These are phyloP conservation scores for Diaporthe australafricana DNA, from an alignment of 2,329 filamentous ascomycete species.

Conservation along the genomic window DNA sequence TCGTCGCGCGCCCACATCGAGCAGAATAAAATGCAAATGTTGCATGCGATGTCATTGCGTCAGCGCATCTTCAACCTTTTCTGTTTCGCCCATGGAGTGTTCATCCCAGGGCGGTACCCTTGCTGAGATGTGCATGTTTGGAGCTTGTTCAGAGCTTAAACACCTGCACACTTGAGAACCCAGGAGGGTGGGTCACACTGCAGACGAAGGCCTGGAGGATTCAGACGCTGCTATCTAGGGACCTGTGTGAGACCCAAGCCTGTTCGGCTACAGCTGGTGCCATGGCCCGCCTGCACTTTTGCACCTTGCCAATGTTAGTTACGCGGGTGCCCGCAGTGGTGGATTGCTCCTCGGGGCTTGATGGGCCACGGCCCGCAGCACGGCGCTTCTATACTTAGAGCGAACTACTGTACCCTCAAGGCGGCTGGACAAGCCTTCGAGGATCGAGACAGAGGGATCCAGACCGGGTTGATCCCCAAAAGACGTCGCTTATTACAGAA, in stretches of 20 bases:
- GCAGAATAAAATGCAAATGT: not conserved
- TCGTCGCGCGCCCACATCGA: not conserved
- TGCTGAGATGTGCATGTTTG: constrained; percentile 4
- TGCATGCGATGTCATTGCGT: not conserved
- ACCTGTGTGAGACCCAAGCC: not conserved
- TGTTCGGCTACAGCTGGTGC: not conserved
- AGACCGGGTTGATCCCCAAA: not conserved
- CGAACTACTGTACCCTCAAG: not conserved
- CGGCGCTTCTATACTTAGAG: constrained; percentile 29
- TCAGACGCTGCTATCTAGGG: not conserved
- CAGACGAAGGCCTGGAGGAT: not conserved
- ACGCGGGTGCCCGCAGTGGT: not conserved
- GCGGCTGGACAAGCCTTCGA: constrained; percentile 17
- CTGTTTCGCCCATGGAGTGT: not conserved
- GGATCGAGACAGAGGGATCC: constrained; percentile 1
- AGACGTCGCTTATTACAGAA: not conserved
- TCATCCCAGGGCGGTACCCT: constrained; percentile 8
- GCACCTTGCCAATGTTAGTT: not conserved
- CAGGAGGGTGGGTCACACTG: not conserved
- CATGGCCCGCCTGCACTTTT: too few species aligned
- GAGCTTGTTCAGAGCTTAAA: constrained; percentile 1
- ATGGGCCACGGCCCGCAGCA: constrained; percentile 14
- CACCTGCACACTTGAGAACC: not conserved
- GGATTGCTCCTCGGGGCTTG: not conserved
- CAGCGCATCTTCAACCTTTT: not conserved